Base-by-base conservation (phyloP, 2,329 filamentous ascomycete species). In the Hypomyces rosellus region DNA sequence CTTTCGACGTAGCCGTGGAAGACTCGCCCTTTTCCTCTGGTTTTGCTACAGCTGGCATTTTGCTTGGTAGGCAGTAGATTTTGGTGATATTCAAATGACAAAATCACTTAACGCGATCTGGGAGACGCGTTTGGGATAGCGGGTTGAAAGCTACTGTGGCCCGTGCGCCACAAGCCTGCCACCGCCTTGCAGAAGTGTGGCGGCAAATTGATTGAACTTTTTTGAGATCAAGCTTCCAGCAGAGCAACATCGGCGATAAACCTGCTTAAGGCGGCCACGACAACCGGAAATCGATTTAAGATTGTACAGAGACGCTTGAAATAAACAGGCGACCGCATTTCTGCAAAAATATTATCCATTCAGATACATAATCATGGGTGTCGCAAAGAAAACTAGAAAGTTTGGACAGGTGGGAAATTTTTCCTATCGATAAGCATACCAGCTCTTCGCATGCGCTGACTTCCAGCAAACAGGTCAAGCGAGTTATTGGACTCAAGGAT, bases 301-400 rank as follows among this genome's bases (percentile, higher is more conserved):
- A 6, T 5, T 15, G 34, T 12, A 14, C 22, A 7, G 15, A 11
- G 25, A 30, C 3, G n/a, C 20, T 34, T 13, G 22, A 20, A 16
- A 25, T 6, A n/a, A 8, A 48, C 43, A 52, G 42, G 52, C 46
- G 25, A 38, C 51, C 37, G 34, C 13, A 13, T 30, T 16, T 3
- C 20, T 8, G 37, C 37, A n/a, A 5, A 5, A 16, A 2, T n/a
- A 37, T 20, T 12, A 30, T 39, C 13, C 13, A 14, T 20, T 11
- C 9, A 40, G 37, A 12, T 13, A 13, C 33, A 53, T 40, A 43
- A 58, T 51, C 55, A 96, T 96, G 92, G 91, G 90, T 71, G 82
- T 90, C 59, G 82, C 85, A 56, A 96, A 95, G 75, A 89, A 85
- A 68, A 95, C 89, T 48, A 84, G 91, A 74, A 96, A 96, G 74